Base-by-base conservation (phyloP, 768 basidiomycete genomes). In the Tylopilus subfusipes region DNA sequence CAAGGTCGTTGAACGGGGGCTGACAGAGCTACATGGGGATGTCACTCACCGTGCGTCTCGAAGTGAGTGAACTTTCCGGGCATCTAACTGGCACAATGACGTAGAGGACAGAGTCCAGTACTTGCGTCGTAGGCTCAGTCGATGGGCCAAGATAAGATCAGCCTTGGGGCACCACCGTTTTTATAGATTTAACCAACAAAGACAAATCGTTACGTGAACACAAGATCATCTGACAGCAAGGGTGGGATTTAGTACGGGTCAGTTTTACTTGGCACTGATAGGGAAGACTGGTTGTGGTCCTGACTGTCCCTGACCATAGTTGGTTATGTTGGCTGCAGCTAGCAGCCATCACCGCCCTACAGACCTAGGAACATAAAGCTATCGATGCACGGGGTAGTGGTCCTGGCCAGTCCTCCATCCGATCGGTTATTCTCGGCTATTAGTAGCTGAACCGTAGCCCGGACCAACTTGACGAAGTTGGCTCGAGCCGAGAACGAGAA, bases 1-100 rank as follows among this genome's bases (percentile, higher is more conserved):
- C 31, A 8, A 21, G 1, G 19, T 11, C 31, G 29, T 44, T 24
- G 25, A 30, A 39, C 16, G 21, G n/a, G n/a, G n/a, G n/a, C n/a
- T n/a, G n/a, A n/a, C n/a, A 33, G 39, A 19, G 30, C 14, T 13
- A 22, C 38, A 39, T 5, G 38, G 14, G 21, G 24, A n/a, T n/a
- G 31, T 19, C 29, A 69, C 75, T 48, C 48, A 79, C 84, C 84
- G 59, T 82, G 80, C 12, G 74, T 82, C 57, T 82, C 76, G 59
- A 75, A 82, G 42, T 72, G 76, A 3, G 77, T 81, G 54, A 85
- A 83, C 42, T 69, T 80, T 51, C 54, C 43, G 21, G 53, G 22
- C 64, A 57, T 63, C 5, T 13, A 3, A 30, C 8, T 3, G 29
- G 14, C 27, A 22, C 3, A 39, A 50, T 31, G 9, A 22, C n/a